Conservation (phyloP, 148 eudicot species). For the Dysphania ambrosioides region DNA sequence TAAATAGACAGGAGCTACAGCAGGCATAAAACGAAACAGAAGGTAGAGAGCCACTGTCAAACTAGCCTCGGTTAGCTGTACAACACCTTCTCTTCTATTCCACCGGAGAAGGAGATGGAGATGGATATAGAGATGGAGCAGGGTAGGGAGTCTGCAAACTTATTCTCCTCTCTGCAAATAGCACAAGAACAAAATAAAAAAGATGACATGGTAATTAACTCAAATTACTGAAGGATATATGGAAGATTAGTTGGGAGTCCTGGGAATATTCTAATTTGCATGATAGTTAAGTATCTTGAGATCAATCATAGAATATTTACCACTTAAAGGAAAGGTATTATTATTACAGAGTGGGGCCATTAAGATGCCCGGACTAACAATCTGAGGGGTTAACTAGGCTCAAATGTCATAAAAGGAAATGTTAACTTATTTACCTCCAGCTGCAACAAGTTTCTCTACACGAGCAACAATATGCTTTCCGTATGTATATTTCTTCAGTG, state of each 20-base stretch:
- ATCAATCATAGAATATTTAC: neutral
- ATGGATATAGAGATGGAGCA: too few species aligned
- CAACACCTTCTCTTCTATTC: slow-evolving; percentile 45
- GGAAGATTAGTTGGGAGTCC: too few species aligned
- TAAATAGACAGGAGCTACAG: slow-evolving; percentile 32
- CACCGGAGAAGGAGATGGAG: too few species aligned
- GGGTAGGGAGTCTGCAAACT: slow-evolving; percentile 46
- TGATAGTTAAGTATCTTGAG: neutral
- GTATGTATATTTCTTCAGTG: slow-evolving; percentile 80
- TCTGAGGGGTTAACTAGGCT: neutral
- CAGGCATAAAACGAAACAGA: slow-evolving; percentile 27
- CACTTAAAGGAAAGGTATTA: neutral
- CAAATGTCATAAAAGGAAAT: neutral
- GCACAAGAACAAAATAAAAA: neutral
- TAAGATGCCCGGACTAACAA: neutral
- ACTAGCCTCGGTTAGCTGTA: slow-evolving; percentile 80
- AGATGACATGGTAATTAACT: neutral
- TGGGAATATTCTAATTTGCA: too few species aligned
- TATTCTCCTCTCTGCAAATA: slow-evolving; percentile 81
- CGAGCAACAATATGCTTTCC: slow-evolving; percentile 96
- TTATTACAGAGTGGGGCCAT: neutral
- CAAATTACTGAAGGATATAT: too few species aligned
- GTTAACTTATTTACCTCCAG: slow-evolving; percentile 55
- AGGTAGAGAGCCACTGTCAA: slow-evolving; percentile 32
- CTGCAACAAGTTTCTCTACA: slow-evolving; percentile 86